Percentiles rank a stretch among this genome's conserved stretches.
phyloP scores from a whole-genome alignment of 805 yeast genomes.

The Hanseniaspora clermontiae region DNA sequence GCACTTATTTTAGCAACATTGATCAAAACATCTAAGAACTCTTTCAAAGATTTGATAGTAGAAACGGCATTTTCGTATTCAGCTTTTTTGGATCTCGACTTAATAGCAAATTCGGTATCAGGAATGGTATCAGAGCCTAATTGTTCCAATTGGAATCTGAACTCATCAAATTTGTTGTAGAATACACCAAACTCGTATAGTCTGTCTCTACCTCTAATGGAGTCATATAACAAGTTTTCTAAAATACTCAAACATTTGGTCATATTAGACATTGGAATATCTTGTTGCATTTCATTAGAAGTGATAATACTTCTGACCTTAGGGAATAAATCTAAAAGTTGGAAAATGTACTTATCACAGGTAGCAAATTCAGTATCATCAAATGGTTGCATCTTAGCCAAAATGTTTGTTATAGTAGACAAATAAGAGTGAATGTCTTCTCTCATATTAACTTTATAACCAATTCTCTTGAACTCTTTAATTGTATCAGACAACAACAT shows the following conservation, averaged over 20 bases:
- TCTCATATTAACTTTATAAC: constrained; percentile 54
- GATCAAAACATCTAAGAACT: constrained; percentile 25
- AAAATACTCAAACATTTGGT: constrained; percentile 63
- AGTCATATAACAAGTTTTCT: constrained; percentile 53
- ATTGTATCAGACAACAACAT: constrained; percentile 65
- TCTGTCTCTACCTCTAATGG: constrained; percentile 44
- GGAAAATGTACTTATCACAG: constrained; percentile 47
- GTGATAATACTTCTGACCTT: constrained; percentile 52
- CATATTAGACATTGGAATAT: constrained; percentile 44
- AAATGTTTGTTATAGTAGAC: constrained; percentile 46
- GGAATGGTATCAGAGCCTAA: constrained; percentile 16
- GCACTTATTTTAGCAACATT: not conserved
- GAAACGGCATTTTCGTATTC: constrained; percentile 15
- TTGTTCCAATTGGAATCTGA: constrained; percentile 20
- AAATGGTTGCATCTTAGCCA: constrained; percentile 44
- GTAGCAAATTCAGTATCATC: constrained; percentile 29
- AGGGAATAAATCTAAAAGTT: constrained; percentile 69
- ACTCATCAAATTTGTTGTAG: constrained; percentile 17
- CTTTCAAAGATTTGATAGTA: constrained; percentile 27
- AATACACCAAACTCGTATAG: constrained; percentile 25
- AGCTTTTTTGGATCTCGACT: constrained; percentile 7
- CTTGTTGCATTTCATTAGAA: constrained; percentile 54
- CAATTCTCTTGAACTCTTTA: constrained; percentile 61
- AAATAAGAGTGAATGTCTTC: constrained; percentile 54
- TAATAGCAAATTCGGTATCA: constrained; percentile 15